Conservation (phyloP, 2,329 filamentous ascomycete genomes). For the Aureobasidium pullulans region DNA sequence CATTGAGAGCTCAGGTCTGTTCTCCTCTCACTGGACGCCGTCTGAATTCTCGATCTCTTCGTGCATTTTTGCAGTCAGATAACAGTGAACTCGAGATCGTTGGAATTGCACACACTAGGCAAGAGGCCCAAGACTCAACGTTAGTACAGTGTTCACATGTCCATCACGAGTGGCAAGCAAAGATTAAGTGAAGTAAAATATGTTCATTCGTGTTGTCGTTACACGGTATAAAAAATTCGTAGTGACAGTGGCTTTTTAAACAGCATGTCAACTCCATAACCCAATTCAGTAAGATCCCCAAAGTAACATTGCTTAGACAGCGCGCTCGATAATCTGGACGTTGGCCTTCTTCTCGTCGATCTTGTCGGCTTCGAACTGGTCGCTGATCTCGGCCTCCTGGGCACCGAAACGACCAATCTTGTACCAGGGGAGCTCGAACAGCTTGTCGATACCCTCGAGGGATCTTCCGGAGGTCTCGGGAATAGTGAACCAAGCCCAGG, state of each 20-base stretch:
- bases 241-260: neutral
- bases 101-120: too few species aligned
- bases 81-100: too few species aligned
- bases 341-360: constrained; percentile 13
- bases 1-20: too few species aligned
- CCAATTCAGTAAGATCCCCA: neutral
- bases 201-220: constrained; percentile 1
- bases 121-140: too few species aligned
- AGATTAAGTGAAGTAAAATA: neutral
- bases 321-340: constrained; percentile 13
- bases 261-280: neutral
- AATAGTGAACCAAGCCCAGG: constrained; percentile 65
- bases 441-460: constrained; percentile 62
- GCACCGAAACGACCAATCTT: constrained; percentile 48
- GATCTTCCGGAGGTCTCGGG: constrained; percentile 61
- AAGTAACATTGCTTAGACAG: neutral
- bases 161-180: too few species aligned
- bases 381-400: constrained; percentile 16
- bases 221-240: constrained; percentile 4
- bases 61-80: too few species aligned
- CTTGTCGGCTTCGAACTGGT: constrained; percentile 11
- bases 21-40: too few species aligned
- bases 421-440: constrained; percentile 68
- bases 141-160: too few species aligned
- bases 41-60: too few species aligned